Conservation (phyloP, 2,329 filamentous ascomycete species). For the Verticillium isaacii region DNA sequence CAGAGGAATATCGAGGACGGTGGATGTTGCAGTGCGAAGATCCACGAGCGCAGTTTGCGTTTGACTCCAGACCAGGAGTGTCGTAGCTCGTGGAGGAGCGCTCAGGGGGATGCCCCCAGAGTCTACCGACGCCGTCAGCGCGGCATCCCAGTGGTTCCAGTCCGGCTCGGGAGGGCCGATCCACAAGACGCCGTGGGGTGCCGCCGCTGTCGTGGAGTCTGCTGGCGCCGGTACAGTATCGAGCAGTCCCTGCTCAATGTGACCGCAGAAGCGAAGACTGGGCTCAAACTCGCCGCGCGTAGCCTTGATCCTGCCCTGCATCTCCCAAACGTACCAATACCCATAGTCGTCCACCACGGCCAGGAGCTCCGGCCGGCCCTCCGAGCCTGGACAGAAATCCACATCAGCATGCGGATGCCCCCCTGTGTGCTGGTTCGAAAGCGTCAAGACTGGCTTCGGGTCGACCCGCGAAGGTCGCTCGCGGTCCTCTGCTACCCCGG, state of each 20-base stretch:
- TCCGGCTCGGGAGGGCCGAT: conserved; percentile 24
- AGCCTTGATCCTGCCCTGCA: conserved; percentile 32
- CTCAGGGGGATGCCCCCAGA: conserved; percentile 2
- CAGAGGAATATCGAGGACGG: conserved; percentile 14
- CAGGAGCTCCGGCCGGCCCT: conserved; percentile 52
- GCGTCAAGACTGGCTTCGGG: conserved; percentile 46
- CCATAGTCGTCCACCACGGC: conserved; percentile 62
- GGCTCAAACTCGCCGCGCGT: conserved; percentile 27
- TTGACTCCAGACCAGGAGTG: conserved; percentile 31
- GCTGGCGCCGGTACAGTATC: conserved; percentile 18
- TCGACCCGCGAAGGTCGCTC: conserved; percentile 45
- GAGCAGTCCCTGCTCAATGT: conserved; percentile 34
- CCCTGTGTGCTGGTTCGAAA: conserved; percentile 49
- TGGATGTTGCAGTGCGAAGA: conserved; percentile 23
- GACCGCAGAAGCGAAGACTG: conserved; percentile 33
- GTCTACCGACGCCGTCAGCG: neutral
- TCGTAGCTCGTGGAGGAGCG: conserved; percentile 6
- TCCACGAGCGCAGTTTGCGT: conserved; percentile 29
- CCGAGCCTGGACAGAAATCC: conserved; percentile 52
- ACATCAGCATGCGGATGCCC: conserved; percentile 56
- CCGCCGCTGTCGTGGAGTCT: conserved; percentile 2
- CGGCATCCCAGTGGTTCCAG: conserved; percentile 18
- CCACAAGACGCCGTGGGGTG: conserved; percentile 39
- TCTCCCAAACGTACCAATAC: conserved; percentile 64
- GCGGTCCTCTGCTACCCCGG: conserved; percentile 7